Base-by-base conservation (phyloP, 768 basidiomycete genomes). In the Trametes punicea region DNA sequence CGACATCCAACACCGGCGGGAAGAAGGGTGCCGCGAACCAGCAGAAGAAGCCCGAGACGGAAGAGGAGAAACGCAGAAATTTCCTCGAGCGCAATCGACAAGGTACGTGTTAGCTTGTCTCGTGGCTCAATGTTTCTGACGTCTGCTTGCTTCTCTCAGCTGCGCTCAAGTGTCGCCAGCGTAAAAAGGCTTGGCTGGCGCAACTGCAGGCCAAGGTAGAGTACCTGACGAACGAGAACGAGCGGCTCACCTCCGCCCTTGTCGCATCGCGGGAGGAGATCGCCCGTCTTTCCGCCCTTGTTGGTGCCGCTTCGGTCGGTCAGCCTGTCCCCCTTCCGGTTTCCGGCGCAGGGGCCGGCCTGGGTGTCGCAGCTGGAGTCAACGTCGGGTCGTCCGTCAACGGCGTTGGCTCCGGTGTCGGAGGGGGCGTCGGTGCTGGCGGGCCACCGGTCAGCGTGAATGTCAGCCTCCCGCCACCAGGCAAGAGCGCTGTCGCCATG, bases 21-120 rank as follows among this genome's bases (percentile, higher is more conserved):
- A 68, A 70, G 65, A 60, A 67, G 50, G 34, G 69, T 48, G 61
- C 62, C 26, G 69, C 64, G 40, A 55, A 60, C 3, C 63, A 72
- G 42, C 63, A 63, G 50, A 93, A 90, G 71, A 93, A 88, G 67
- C 90, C 88, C 21, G 93, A 97, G 77, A 98, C 96, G 0, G 97
- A 99, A 70, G 97, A 98, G 71, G 97, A 98, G 69, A 99, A 99
- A 73, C 80, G 97, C 38, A 85, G 82, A 72, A 98, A 98, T 73
- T 98, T 99, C 73, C 74, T 99, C 57, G 97, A 98, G 72, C 80
- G 97, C 59, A 99, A 99, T 68, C 81, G 97, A 65, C 97, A 98
- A 82, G 96, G 96, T 98, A 59, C 48, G 77, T 69, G 6, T 23
- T n/a, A 2, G 16, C 36, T 21, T 15, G 23, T 36, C 23, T 51